Evolutionary conservation across 2,329 filamentous ascomycete genomes (phyloP), one percentile per base, ranked within the genome.

Genomic region (Coniosporium tulheliwenetii): DNA sequence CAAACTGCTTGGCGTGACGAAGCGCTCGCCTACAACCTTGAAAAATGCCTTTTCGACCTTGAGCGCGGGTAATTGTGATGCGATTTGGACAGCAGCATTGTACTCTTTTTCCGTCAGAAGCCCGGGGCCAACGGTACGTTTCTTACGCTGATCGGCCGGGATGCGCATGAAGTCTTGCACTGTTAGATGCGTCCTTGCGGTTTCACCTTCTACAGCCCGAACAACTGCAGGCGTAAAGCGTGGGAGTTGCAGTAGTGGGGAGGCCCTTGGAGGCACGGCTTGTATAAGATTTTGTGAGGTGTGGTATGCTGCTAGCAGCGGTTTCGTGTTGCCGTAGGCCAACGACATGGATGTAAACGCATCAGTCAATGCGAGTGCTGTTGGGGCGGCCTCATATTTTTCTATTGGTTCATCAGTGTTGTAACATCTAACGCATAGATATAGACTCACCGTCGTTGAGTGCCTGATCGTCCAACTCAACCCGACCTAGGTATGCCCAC

Each of bases 11-110:
- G 91, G 87, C 30, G 89, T 93, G 54, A 98, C 85, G 59, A 81
- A 82, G 49, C 82, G 84, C 64, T 98, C 93, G 56, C 91, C 91
- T 40, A 85, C 80, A 37, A 98, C 93, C 70, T 98, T 98, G 77
- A 98, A 98, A 64, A 94, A 98, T 7, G 86, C 85, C 65, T 86
- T 93, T 54, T 85, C 85, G 9, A 98, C 77, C 43, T 82, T 75
- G 41, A 98, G 70, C 47, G 77, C 75, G 1, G 91, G 91, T 26
- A 98, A 71, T 62, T 95, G 85, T 51, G 77, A 77, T 26, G 86
- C 87, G 29, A 95, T 81, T 37, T 64, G 63, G 44, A 94, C 70
- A 32, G 81, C 82, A 35, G 79, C 73, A 47, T 75, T 67, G 62
- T 94, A 94, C 59, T 95, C 77, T 44, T 74, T 62, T 49, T 85